Conservation (phyloP, 176 grass and related monocot genomes). For the Thinopyrum elongatum region DNA sequence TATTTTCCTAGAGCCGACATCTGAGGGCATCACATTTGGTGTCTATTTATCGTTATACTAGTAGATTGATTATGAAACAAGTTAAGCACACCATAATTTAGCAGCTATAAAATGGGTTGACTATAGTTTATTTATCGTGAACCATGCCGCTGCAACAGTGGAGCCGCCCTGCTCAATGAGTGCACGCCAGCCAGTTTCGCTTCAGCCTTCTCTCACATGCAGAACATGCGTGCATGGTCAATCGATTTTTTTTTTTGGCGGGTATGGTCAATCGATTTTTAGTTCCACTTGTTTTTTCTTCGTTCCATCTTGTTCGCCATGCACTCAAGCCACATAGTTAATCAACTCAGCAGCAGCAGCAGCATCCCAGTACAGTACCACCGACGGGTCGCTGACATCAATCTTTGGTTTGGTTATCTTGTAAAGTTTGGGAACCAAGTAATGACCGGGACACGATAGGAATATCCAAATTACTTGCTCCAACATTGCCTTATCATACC, state of each 20-base stretch:
- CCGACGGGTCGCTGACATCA: not conserved
- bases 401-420: not conserved
- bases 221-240: not conserved
- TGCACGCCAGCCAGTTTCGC: not conserved
- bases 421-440: not conserved
- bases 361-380: not conserved
- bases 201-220: not conserved
- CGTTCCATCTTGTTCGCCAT: not conserved
- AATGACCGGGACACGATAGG: not conserved
- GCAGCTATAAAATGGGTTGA: too few relatives aligned
- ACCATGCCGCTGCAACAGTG: not conserved
- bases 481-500: not conserved
- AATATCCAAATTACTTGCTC: constrained; percentile 8
- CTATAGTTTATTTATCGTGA: not conserved
- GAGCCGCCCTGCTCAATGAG: not conserved
- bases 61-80: too few relatives aligned
- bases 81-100: too few relatives aligned
- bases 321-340: not conserved
- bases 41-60: too few relatives aligned
- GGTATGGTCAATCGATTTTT: not conserved
- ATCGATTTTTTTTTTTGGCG: too few relatives aligned
- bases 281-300: not conserved
- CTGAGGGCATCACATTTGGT: too few relatives aligned
- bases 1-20: too few relatives aligned
- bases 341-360: not conserved